These are phyloP conservation scores for Sarocladiaceae sp. DNA, from an alignment of 2,329 filamentous ascomycete genomes.

Conservation along the genomic window DNA sequence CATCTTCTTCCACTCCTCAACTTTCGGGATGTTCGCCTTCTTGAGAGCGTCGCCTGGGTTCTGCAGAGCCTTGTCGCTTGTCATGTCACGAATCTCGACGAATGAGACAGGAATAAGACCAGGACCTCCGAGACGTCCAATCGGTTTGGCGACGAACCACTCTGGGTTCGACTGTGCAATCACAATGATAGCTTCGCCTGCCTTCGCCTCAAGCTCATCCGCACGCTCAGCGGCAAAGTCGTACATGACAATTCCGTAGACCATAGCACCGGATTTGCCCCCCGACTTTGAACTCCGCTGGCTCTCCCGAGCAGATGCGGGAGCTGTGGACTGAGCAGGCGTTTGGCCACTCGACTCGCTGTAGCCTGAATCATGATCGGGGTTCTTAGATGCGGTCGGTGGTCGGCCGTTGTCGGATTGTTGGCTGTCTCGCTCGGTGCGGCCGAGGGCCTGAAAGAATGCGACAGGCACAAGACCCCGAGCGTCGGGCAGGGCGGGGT, in stretches of 20 bases:
- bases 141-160: slow-evolving; percentile 99
- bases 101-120: slow-evolving; percentile 95
- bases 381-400: slow-evolving; percentile 46
- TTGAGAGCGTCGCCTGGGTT: slow-evolving; percentile 82
- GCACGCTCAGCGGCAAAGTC: slow-evolving; percentile 91
- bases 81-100: slow-evolving; percentile 93
- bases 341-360: slow-evolving; percentile 28
- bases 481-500: slow-evolving; percentile 79
- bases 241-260: slow-evolving; percentile 95
- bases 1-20: slow-evolving; percentile 99
- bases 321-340: slow-evolving; percentile 12
- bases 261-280: slow-evolving; percentile 67
- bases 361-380: slow-evolving; percentile 89
- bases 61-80: slow-evolving; percentile 71
- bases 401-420: slow-evolving; percentile 54
- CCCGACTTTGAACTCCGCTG: slow-evolving; percentile 46
- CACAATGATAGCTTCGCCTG: slow-evolving; percentile 94
- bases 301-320: slow-evolving; percentile 20
- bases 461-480: slow-evolving; percentile 88
- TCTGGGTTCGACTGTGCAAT: slow-evolving; percentile 98
- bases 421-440: slow-evolving; percentile 83
- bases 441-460: slow-evolving; percentile 88
- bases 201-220: slow-evolving; percentile 94
- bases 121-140: slow-evolving; percentile 88
- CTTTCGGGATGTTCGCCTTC: slow-evolving; percentile 82